phyloP scores from a whole-genome alignment of 805 yeast genomes.

The Starmera pachycereana region DNA sequence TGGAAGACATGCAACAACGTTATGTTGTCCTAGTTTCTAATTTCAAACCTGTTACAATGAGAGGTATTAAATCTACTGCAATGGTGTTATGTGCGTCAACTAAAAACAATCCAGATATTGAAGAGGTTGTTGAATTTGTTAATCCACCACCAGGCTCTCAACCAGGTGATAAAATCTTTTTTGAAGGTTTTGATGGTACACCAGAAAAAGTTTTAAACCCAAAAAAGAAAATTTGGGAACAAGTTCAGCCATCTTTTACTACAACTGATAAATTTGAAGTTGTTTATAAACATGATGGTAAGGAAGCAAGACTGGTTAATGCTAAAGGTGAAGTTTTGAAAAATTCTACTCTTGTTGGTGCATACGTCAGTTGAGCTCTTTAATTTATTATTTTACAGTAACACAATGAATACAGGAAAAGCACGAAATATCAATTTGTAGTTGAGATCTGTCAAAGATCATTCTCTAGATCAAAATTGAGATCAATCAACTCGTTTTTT shows the following conservation, averaged over 20 bases:
- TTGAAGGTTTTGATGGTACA: conserved; percentile 79
- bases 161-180: conserved; percentile 95
- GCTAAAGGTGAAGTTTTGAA: conserved; percentile 70
- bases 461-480: no score
- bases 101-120: conserved; percentile 33
- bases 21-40: conserved; percentile 87
- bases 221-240: conserved; percentile 97
- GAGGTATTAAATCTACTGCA: conserved; percentile 91
- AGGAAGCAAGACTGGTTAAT: conserved; percentile 59
- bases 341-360: conserved; percentile 61
- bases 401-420: no score
- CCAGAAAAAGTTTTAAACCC: conserved; percentile 94
- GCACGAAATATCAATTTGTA: no score
- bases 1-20: conserved; percentile 95
- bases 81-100: conserved; percentile 95
- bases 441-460: no score
- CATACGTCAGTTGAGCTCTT: conserved; percentile 55
- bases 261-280: conserved; percentile 72
- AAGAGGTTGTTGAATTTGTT: conserved; percentile 73
- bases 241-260: conserved; percentile 82
- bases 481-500: no score
- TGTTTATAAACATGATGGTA: conserved; percentile 69
- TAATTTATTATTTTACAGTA: no score
- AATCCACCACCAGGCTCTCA: conserved; percentile 89
- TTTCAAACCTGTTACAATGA: conserved; percentile 95